Evolutionary conservation across 148 eudicot species (phyloP).

Genomic region (Fallopia convolvulus): DNA sequence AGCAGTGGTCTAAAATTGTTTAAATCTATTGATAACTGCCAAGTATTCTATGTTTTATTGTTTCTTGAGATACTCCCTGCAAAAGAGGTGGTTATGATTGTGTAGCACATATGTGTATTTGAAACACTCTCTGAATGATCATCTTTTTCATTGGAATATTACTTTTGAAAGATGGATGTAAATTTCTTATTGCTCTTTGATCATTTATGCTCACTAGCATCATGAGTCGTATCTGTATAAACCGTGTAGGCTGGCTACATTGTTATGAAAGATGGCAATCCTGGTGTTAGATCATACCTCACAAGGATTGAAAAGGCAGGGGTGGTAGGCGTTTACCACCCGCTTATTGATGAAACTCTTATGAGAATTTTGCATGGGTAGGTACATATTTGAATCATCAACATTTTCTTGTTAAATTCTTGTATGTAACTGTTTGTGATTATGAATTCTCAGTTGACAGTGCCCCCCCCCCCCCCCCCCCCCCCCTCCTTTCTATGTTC

Average conservation of each 20-base stretch:
- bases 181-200: not conserved
- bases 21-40: not conserved
- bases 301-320: conserved; percentile 69
- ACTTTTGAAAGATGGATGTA: not conserved
- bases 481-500: not conserved
- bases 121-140: not conserved
- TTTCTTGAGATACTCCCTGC: not conserved
- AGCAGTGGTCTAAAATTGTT: not conserved
- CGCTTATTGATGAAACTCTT: conserved; percentile 62
- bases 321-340: conserved; percentile 81
- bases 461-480: not conserved
- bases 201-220: not conserved
- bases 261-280: conserved; percentile 60
- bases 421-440: not conserved
- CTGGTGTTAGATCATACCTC: conserved; percentile 54
- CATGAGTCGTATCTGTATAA: not conserved
- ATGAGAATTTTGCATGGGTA: conserved; percentile 67
- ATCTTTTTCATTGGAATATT: not conserved
- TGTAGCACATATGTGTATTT: not conserved
- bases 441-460: not conserved
- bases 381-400: conserved; percentile 23
- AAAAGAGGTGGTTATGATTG: not conserved
- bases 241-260: conserved; percentile 83
- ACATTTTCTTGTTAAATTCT: not conserved
- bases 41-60: not conserved